Evolutionary conservation across 2,329 filamentous ascomycete species (phyloP).

Genomic region (Apiospora malaysiana): DNA sequence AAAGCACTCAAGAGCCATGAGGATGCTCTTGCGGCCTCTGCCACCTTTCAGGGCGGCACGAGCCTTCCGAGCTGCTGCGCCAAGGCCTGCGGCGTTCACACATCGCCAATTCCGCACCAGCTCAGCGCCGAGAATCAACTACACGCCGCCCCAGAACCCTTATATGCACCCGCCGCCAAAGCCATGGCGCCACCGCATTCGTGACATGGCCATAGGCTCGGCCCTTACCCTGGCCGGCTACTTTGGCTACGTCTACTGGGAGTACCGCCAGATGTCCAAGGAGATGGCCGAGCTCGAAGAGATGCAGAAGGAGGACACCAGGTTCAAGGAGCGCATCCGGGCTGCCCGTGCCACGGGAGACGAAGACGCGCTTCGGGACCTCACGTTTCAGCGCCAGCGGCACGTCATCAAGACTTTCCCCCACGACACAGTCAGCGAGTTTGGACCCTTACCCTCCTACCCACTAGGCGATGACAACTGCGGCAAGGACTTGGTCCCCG

Average conservation of each 20-base stretch:
- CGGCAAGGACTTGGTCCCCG: constrained; percentile 18
- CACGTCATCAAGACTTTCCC: background rate
- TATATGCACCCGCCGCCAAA: constrained; percentile 7
- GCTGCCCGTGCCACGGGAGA: background rate
- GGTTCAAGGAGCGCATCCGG: constrained; percentile 8
- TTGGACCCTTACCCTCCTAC: constrained; percentile 5
- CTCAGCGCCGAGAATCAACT: constrained; percentile 1
- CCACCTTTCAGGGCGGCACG: constrained; percentile 3
- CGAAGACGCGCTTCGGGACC: background rate
- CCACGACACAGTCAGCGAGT: background rate
- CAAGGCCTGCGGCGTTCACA: background rate
- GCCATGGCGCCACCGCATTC: constrained; percentile 21
- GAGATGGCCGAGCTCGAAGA: constrained; percentile 12
- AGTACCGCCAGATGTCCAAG: background rate
- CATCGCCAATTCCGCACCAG: constrained; percentile 10
- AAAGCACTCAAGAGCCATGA: background rate
- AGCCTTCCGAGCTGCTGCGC: background rate
- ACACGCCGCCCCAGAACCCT: constrained; percentile 21
- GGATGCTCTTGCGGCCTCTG: constrained; percentile 8
- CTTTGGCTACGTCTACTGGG: constrained; percentile 16
- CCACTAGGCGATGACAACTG: constrained; percentile 19
- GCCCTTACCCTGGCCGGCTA: background rate
- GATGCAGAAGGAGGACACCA: constrained; percentile 7
- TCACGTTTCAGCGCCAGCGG: constrained; percentile 17
- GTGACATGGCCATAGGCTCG: constrained; percentile 16